Conservation (phyloP, 768 basidiomycete species). For the Panaeolus papilionaceus region DNA sequence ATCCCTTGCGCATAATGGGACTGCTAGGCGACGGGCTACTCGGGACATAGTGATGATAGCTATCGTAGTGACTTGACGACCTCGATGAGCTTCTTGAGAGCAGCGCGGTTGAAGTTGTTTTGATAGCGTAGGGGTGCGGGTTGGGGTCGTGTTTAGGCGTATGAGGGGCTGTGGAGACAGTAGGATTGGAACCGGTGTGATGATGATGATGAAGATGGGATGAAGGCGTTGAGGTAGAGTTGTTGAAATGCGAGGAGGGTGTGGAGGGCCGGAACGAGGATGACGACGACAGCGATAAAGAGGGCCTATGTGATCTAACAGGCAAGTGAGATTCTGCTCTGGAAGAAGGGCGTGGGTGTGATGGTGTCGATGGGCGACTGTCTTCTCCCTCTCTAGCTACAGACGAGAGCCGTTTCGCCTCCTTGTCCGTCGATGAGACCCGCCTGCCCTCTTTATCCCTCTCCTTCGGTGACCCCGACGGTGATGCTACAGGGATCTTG, state of each 20-base stretch:
- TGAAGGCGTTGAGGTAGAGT: neutral
- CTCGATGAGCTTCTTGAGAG: conserved; percentile 66
- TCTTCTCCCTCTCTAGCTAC: too few species aligned
- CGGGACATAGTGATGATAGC: conserved; percentile 51
- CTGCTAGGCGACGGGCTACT: conserved; percentile 41
- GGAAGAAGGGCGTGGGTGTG: neutral
- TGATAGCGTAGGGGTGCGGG: conserved; percentile 83
- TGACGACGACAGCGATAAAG: neutral
- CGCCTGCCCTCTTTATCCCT: too few species aligned
- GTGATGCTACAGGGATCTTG: too few species aligned
- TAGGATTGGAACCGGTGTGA: neutral
- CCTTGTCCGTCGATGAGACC: too few species aligned
- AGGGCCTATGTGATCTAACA: neutral
- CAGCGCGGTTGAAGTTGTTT: conserved; percentile 76
- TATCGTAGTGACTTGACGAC: conserved; percentile 34
- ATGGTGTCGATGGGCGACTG: neutral
- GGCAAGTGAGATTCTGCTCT: neutral
- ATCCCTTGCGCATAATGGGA: neutral
- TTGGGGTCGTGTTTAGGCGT: conserved; percentile 45
- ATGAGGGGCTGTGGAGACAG: neutral
- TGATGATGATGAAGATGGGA: neutral
- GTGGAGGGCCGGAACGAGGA: too few species aligned
- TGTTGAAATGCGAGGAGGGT: neutral
- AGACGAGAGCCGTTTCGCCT: too few species aligned
- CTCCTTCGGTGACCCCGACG: neutral